These are phyloP conservation scores for Geosmithia flava DNA, from an alignment of 2,329 filamentous ascomycete species.

Conservation along the genomic window DNA sequence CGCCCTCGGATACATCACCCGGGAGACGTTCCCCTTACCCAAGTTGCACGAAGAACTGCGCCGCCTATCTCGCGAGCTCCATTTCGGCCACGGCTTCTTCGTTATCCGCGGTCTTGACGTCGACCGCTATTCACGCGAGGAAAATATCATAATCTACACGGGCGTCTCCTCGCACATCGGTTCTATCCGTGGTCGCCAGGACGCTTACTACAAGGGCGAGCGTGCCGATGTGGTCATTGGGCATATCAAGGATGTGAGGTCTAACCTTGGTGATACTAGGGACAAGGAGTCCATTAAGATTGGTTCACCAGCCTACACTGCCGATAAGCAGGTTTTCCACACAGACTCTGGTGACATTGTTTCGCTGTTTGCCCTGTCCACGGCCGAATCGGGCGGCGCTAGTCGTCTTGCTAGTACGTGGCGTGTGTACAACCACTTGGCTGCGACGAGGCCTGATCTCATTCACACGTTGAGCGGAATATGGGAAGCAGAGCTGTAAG, in stretches of 20 bases:
- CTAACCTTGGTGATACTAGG: conserved; percentile 5
- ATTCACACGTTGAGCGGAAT: conserved; percentile 40
- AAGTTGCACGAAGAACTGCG: conserved; percentile 35
- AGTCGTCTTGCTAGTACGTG: conserved; percentile 46
- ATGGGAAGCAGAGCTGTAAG: conserved; percentile 26
- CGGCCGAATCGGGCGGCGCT: conserved; percentile 38
- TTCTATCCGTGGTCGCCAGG: conserved; percentile 37
- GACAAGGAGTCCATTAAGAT: conserved; percentile 23
- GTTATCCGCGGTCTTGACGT: conserved; percentile 46
- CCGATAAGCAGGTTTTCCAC: conserved; percentile 51
- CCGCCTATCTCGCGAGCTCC: conserved; percentile 38
- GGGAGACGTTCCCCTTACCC: conserved; percentile 43
- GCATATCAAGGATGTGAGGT: conserved; percentile 49
- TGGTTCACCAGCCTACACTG: conserved; percentile 45
- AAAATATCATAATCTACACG: conserved; percentile 47
- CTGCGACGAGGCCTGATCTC: conserved; percentile 43
- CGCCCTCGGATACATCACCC: conserved; percentile 25
- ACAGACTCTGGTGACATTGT: conserved; percentile 49
- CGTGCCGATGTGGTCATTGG: conserved; percentile 38
- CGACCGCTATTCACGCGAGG: conserved; percentile 36
- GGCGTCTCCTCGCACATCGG: conserved; percentile 48
- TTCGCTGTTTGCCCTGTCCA: conserved; percentile 41
- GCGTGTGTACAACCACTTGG: conserved; percentile 51
- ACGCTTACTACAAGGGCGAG: conserved; percentile 28
- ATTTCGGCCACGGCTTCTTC: conserved; percentile 47